These are phyloP conservation scores for Begonia peltatifolia DNA, from an alignment of 306 rosid genomes.

Conservation along the genomic window DNA sequence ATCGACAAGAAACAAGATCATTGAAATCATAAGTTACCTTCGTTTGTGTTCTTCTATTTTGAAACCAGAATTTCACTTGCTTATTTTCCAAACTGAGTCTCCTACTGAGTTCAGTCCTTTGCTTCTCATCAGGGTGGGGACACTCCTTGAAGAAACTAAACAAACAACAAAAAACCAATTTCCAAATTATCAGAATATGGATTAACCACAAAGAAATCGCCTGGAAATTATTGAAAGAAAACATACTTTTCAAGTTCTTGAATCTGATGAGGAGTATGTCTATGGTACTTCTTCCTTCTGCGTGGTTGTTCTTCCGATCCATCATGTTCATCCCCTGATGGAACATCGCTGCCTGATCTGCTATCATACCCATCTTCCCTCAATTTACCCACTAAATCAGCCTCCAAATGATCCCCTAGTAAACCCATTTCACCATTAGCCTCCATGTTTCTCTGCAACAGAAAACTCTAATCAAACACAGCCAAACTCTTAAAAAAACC, in stretches of 20 bases:
- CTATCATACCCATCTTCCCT: conserved; percentile 75
- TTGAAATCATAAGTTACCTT: conserved; percentile 34
- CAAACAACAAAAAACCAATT: conserved; percentile 9
- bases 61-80: conserved; percentile 98
- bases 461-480: conserved; percentile 10
- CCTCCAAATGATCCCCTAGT: conserved; percentile 44
- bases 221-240: conserved; percentile 3
- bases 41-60: conserved; percentile 84
- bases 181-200: no score
- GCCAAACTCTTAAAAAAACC: no score
- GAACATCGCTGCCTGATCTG: conserved; percentile 71
- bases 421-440: conserved; percentile 34
- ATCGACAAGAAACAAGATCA: background rate
- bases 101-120: conserved; percentile 59
- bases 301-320: conserved; percentile 31
- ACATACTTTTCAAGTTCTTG: conserved; percentile 78
- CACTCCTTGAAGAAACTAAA: conserved; percentile 75
- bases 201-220: conserved; percentile 1
- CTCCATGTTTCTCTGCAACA: conserved; percentile 58
- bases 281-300: conserved; percentile 70
- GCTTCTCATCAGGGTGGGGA: conserved; percentile 95
- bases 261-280: conserved; percentile 75
- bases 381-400: conserved; percentile 30
- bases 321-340: conserved; percentile 76
- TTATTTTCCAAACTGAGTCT: conserved; percentile 56